A percentile compares a stretch with the other conserved stretches of the same genome.
Evolutionary conservation across 768 basidiomycete species (phyloP).

Genomic region (Tricholoma hemisulphureum): DNA sequence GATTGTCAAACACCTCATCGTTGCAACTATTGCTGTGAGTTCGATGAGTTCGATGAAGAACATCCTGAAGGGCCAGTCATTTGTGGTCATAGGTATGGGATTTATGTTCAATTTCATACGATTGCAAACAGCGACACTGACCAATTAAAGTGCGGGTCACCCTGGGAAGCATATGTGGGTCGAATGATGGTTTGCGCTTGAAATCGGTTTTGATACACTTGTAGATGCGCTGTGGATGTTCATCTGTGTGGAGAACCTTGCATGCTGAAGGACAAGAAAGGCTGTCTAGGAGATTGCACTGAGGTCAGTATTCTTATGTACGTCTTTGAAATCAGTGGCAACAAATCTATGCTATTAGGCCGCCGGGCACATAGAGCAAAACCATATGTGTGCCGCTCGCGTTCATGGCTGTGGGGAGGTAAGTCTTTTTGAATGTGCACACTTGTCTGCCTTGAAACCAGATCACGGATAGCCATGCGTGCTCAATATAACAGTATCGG

Average conservation of each 20-base stretch:
- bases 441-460: constrained; percentile 19
- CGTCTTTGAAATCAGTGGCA: background rate
- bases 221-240: constrained; percentile 49
- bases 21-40: constrained; percentile 46
- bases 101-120: background rate
- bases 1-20: constrained; percentile 50
- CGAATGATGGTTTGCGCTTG: background rate
- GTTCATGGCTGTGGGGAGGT: constrained; percentile 59
- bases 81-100: constrained; percentile 50
- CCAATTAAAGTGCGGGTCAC: constrained; percentile 1
- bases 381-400: constrained; percentile 53
- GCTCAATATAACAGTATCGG: constrained; percentile 1
- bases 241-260: constrained; percentile 59
- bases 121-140: background rate
- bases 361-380: constrained; percentile 44
- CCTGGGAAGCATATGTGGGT: background rate
- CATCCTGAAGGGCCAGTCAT: constrained; percentile 26
- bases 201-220: background rate
- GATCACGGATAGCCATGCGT: background rate
- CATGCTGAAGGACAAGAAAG: constrained; percentile 41
- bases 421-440: constrained; percentile 30
- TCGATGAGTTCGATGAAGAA: constrained; percentile 30
- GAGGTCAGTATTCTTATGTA: constrained; percentile 35
- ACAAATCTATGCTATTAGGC: constrained; percentile 31
- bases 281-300: constrained; percentile 52